Base-by-base conservation (phyloP, 1,284 basidiomycete genomes). In the Abortiporus biennis region DNA sequence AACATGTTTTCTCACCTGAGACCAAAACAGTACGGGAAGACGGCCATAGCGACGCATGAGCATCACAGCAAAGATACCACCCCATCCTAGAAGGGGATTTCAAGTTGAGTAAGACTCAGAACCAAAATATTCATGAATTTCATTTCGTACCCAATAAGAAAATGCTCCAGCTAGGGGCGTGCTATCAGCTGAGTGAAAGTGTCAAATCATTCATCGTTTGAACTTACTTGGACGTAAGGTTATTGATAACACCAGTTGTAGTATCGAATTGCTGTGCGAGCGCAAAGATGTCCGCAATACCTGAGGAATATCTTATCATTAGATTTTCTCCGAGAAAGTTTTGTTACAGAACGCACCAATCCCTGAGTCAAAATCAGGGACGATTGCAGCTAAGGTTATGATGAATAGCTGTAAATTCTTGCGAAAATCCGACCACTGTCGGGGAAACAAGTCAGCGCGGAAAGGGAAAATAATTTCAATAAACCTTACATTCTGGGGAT, bases 361-460 rank as follows among this genome's bases (percentile, higher is more conserved):
- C 0, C 75, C 78, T 11, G 79, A 81, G 49, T 80, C 76, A 48
- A 84, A 83, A 52, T 83, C 81, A 0, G 81, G 81, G 8, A 82
- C 73, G 30, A 84, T 74, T 2, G 81, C 77, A 6, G 81, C 79
- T 27, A 83, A 55, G 0, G 80, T 82, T 43, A 80, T 66, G 46
- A 83, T 77, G 29, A 77, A 47, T 20, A 84, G 59, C 42, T 77
- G 76, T 2, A 80, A 43, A 31, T 67, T 66, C 60, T 83, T 84
- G 32, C 64, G 63, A 27, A 54, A 48, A 40, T 66, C 55, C 19
- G 61, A 60, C 71, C 72, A 74, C 72, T 74, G 41, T 38, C 16
- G 40, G 58, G 54, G 15, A 45, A 23, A 27, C 11, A 6, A 2
- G 34, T 6, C 30, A 31, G 6, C 16, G 33, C 15, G 13, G 3